Base-by-base conservation (phyloP, 2,329 filamentous ascomycete species). In the Penicillium sp. region DNA sequence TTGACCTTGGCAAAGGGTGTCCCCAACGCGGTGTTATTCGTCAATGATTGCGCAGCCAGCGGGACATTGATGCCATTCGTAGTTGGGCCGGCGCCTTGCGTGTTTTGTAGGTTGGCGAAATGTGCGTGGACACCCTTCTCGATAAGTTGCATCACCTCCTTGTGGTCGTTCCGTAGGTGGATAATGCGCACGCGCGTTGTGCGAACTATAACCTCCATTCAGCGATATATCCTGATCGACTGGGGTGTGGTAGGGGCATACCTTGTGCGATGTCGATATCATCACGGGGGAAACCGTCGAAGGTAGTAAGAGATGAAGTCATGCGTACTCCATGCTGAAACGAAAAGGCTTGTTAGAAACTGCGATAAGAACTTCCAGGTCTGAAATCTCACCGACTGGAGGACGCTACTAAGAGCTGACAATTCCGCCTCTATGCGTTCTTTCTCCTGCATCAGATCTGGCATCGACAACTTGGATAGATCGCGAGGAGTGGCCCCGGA, bases 261-360 rank as follows among this genome's bases (percentile, higher is more conserved):
- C 91, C 94, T 78, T 97, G 93, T 27, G 94, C 89, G 61, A 99
- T 89, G 74, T 99, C 94, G 63, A 99, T 88, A 75, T 99, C 94
- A 68, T 90, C 88, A 71, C 94, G 86, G 33, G 94, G 94, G 73
- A 91, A 99, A 48, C 94, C 94, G 76, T 97, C 94, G 60, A 87
- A 85, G 15, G 93, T 97, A 25, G 91, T 86, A 39, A 99, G 84
- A 57, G 86, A 82, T 8, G 94, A 97, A 68, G 89, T 88, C 94
- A 99, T 99, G 68, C 89, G 88, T 53, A 96, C 93, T 44, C 89
- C 87, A 80, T 97, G 93, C 93, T 97, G 68, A n/a, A 63, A 25
- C 36, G 29, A 43, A 56, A 49, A n/a, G 48, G 17, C 49, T n/a
- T 19, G 43, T 70, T 47, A 68, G 60, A 61, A 62, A 38, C 19